Evolutionary conservation across 441 rosid species (phyloP), one percentile per base, ranked within the genome.

Genomic region (Erodium trifolium): DNA sequence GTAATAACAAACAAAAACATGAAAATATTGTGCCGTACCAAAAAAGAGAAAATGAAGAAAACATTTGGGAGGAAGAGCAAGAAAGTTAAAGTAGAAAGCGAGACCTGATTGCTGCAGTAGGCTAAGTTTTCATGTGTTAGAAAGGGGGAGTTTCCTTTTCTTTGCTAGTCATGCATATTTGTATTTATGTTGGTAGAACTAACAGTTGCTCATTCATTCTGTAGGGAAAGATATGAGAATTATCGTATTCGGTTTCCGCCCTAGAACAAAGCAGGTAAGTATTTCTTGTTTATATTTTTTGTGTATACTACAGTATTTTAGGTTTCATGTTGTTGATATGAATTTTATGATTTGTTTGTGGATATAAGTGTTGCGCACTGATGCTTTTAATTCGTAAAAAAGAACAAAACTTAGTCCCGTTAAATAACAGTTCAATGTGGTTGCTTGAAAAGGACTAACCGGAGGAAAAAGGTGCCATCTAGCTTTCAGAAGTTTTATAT

Each of bases 201-300:
- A 69, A 35, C 68, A 34, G 27, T 19, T 69, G 51, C 64, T 74
- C 39, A 55, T 69, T 5, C 18, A 11, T 78, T 82, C 75, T 78
- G 78, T 82, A 95, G 99, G 99, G 71, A 95, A 92, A 79, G 99
- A 95, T 81, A 92, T 95, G 99, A 88, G 97, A 79, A 81, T 90
- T 68, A 75, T 95, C 73, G 97, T 95, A 62, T 90, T 90, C 78
- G 97, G 98, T 76, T 95, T 95, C 77, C 97, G 75, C 75, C 93
- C 99, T 49, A 84, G 82, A 75, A 90, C 84, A 77, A 92, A 82
- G 87, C 95, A 87, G 99, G 99, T 90, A 51, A 68, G 65, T 51
- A 23, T 19, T 59, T 59, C 31, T 14, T 59, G 63, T 4, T 2
- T 63, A 39, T 43, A 65, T 65, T 18, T 10, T 23, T 65, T 49